Base-by-base conservation (phyloP, 495 filamentous ascomycete species). In the Glonium stellatum region DNA sequence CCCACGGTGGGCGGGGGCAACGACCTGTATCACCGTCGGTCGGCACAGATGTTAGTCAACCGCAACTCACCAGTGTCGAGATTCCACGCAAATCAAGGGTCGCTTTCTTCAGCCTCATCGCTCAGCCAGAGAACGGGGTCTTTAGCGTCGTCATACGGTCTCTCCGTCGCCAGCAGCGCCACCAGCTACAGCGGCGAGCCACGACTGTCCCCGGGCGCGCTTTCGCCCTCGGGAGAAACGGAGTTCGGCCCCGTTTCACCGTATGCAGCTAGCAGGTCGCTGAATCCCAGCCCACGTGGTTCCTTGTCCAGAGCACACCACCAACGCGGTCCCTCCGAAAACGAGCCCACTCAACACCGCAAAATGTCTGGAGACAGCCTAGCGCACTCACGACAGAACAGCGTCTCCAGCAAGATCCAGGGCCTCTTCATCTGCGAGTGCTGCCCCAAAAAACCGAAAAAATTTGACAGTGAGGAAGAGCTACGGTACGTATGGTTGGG, bases 361-460 rank as follows among this genome's bases (percentile, higher is more conserved):
- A 81, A 80, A 52, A 67, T 78, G 60, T 75, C 79, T 5, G 68
- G 58, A 10, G 71, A 72, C 61, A 73, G 67, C 60, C 60, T 65
- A 23, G 31, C 60, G n/a, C 70, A 68, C 51, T 70, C 69, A 9
- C 53, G 66, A 41, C 58, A 71, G 48, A 65, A 70, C 52, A 70
- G 70, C 55, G 31, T 71, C 41, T 69, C 75, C 12, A 50, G 54
- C 35, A 50, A 52, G 23, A 67, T 77, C 25, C 73, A 77, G 19
- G 73, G 76, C 21, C 59, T 85, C 3, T 90, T 81, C 67, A 93
- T 96, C 67, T 98, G 93, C 72, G 90, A 96, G 66, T 98, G 93
- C 71, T 98, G 93, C 76, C 93, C 92, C 1, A 97, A 98, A 74
- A 98, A 97, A 72, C 93, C 93, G 1, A 97, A 96, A 70, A 97